phyloP scores from a whole-genome alignment of 768 basidiomycete genomes.

The Tylopilus balloui region DNA sequence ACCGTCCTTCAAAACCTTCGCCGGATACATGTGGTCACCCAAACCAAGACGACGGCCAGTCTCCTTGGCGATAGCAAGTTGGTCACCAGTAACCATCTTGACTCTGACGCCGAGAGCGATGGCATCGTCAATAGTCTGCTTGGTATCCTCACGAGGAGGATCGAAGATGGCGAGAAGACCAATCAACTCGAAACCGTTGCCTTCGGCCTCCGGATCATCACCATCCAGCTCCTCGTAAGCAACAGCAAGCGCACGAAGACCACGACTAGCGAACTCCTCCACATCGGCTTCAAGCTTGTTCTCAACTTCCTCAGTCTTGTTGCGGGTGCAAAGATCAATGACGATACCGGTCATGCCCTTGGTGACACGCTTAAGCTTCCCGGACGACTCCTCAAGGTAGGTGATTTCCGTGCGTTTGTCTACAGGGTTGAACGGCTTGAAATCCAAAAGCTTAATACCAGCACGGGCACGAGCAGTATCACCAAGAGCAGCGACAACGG shows the following conservation, averaged over 20 bases:
- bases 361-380: slow-evolving; percentile 96
- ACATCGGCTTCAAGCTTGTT: slow-evolving; percentile 90
- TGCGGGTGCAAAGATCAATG: slow-evolving; percentile 94
- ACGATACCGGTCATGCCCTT: slow-evolving; percentile 99
- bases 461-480: slow-evolving; percentile 72
- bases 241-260: slow-evolving; percentile 93
- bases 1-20: slow-evolving; percentile 98
- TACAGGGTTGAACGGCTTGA: slow-evolving; percentile 99
- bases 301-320: slow-evolving; percentile 94
- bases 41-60: slow-evolving; percentile 97
- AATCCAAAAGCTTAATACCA: slow-evolving; percentile 95
- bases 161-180: slow-evolving; percentile 98
- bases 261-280: slow-evolving; percentile 92
- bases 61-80: slow-evolving; percentile 99
- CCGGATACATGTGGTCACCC: slow-evolving; percentile 99
- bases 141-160: slow-evolving; percentile 96
- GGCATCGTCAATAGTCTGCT: slow-evolving; percentile 98
- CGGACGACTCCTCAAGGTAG: slow-evolving; percentile 90
- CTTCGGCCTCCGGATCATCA: slow-evolving; percentile 77
- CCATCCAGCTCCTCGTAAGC: slow-evolving; percentile 91
- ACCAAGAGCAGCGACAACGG: slow-evolving; percentile 77
- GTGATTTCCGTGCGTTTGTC: slow-evolving; percentile 99
- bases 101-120: slow-evolving; percentile 93
- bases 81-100: slow-evolving; percentile 99
- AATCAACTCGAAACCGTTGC: slow-evolving; percentile 95